Conservation (phyloP, 1,284 basidiomycete species). For the Hortiboletus rubellus region DNA sequence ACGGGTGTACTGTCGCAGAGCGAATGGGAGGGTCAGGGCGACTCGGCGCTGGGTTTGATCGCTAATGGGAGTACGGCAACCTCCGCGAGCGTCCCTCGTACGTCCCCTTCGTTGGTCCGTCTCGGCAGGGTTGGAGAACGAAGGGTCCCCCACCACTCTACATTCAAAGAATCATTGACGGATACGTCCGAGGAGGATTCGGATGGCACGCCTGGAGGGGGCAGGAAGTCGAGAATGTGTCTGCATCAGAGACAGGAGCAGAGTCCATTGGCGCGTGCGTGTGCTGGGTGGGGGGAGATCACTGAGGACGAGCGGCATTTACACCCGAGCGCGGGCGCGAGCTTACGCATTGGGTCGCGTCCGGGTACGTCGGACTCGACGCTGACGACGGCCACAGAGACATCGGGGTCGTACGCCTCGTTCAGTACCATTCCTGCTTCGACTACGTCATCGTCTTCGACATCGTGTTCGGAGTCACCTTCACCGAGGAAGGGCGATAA, state of each 20-base stretch:
- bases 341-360: conserved; percentile 10
- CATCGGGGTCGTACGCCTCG: conserved; percentile 26
- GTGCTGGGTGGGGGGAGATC: background rate
- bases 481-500: conserved; percentile 8
- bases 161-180: conserved; percentile 22
- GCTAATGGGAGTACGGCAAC: conserved; percentile 21
- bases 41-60: conserved; percentile 31
- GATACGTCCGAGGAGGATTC: conserved; percentile 24
- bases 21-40: background rate
- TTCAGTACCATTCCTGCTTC: conserved; percentile 27
- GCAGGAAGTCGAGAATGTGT: background rate
- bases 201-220: background rate
- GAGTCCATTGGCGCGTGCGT: conserved; percentile 10
- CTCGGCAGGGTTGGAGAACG: background rate
- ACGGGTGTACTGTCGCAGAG: background rate
- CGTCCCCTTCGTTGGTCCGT: conserved; percentile 9
- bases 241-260: conserved; percentile 9
- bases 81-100: conserved; percentile 15
- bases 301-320: conserved; percentile 12
- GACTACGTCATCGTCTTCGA: conserved; percentile 5
- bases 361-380: conserved; percentile 25
- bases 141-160: conserved; percentile 14
- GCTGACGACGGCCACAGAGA: conserved; percentile 22
- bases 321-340: background rate
- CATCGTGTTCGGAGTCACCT: conserved; percentile 18